Evolutionary conservation across 2,329 filamentous ascomycete genomes (phyloP).

Genomic region (Hypoxylon sp.): DNA sequence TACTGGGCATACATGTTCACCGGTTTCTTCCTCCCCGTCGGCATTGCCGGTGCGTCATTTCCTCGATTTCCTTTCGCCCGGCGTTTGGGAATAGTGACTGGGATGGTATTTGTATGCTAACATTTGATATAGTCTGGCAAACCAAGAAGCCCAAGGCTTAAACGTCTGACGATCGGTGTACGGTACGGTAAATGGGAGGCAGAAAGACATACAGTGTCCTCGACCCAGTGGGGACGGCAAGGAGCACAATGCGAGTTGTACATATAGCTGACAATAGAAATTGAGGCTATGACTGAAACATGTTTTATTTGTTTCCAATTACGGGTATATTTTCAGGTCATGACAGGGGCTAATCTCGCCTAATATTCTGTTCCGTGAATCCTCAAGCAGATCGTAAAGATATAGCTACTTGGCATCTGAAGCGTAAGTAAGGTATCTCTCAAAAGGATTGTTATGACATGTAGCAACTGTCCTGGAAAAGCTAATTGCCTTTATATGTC

Average conservation of each 20-base stretch:
- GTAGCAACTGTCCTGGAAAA: not conserved
- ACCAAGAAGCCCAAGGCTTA: conserved; percentile 62
- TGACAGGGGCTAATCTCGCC: not conserved
- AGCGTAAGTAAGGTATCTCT: not conserved
- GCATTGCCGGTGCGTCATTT: conserved; percentile 69
- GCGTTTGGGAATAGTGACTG: not conserved
- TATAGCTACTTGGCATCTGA: not conserved
- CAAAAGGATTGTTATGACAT: not conserved
- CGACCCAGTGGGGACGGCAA: conserved; percentile 17
- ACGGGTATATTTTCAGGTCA: not conserved
- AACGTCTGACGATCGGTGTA: conserved; percentile 25
- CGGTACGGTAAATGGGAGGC: not conserved
- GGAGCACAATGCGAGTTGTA: conserved; percentile 43
- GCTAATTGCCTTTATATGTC: not conserved
- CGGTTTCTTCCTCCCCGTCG: conserved; percentile 73
- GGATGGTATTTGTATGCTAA: conserved; percentile 38
- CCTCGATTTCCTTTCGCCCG: conserved; percentile 27
- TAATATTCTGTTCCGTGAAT: not conserved
- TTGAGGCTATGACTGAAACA: conserved; percentile 37
- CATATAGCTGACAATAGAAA: conserved; percentile 50
- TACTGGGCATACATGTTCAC: conserved; percentile 80
- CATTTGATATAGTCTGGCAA: conserved; percentile 62
- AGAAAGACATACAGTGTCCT: conserved; percentile 8
- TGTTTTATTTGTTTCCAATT: conserved; percentile 36
- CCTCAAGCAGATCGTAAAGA: not conserved